Conservation (phyloP, 371 early-diverging fungal species). For the Massospora cicadina region DNA sequence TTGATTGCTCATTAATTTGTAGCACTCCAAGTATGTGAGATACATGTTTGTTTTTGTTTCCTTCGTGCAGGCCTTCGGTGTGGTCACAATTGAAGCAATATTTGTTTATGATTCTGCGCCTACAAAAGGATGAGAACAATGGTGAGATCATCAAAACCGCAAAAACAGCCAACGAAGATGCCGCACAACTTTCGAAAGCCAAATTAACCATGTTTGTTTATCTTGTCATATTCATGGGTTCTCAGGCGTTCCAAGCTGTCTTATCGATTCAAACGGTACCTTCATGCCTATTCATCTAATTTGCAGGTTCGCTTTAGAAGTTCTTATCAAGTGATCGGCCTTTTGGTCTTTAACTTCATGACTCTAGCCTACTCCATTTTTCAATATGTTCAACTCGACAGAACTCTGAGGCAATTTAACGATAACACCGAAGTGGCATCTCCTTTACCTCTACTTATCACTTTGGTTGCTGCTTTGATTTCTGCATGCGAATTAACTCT, state of each 20-base stretch:
- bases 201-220: not conserved
- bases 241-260: not conserved
- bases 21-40: not conserved
- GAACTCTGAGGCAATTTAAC: not conserved
- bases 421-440: conserved; percentile 10
- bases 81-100: not conserved
- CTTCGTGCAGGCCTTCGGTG: not conserved
- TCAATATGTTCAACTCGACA: conserved; percentile 18
- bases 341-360: conserved; percentile 58
- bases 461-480: conserved; percentile 15
- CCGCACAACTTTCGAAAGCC: too few species aligned
- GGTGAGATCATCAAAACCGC: not conserved
- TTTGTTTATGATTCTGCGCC: not conserved
- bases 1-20: not conserved
- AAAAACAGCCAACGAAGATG: not conserved
- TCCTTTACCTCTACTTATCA: not conserved
- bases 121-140: not conserved
- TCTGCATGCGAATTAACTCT: conserved; percentile 14
- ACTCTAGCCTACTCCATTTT: conserved; percentile 63
- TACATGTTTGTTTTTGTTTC: not conserved
- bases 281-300: not conserved
- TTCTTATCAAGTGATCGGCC: conserved; percentile 73
- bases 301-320: conserved; percentile 54
- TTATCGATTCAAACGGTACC: not conserved
- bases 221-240: not conserved